Conservation (phyloP, 768 basidiomycete genomes). For the Boletus bicolor region DNA sequence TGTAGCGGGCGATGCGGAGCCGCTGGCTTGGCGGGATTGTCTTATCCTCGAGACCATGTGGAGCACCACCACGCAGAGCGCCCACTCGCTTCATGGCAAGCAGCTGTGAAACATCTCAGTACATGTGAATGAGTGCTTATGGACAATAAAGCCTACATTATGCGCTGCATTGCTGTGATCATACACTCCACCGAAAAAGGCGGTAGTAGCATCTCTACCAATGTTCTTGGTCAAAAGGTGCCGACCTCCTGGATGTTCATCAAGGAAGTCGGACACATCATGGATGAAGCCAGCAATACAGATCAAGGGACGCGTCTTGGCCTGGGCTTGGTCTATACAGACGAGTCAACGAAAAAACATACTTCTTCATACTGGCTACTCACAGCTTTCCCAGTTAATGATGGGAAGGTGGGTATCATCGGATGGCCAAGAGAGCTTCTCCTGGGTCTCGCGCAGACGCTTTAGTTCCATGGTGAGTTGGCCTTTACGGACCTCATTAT, state of each 20-base stretch:
- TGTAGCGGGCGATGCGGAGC: conserved; percentile 65
- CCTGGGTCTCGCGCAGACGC: conserved; percentile 75
- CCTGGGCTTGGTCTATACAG: conserved; percentile 68
- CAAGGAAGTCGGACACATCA: conserved; percentile 78
- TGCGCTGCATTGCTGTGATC: conserved; percentile 88
- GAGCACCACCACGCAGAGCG: conserved; percentile 48
- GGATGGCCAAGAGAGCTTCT: conserved; percentile 75
- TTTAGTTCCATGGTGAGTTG: conserved; percentile 94
- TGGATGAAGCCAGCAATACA: conserved; percentile 93
- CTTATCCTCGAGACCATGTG: conserved; percentile 58
- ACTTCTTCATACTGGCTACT: conserved; percentile 21
- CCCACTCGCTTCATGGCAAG: conserved; percentile 56
- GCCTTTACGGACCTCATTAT: conserved; percentile 79
- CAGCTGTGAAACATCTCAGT: conserved; percentile 13
- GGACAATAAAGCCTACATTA: conserved; percentile 48
- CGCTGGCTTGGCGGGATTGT: conserved; percentile 70
- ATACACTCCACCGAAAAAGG: conserved; percentile 92
- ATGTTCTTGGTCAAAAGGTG: conserved; percentile 81
- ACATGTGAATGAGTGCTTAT: background rate
- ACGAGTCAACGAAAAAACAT: background rate
- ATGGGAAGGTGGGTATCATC: conserved; percentile 74
- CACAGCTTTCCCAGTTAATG: conserved; percentile 84
- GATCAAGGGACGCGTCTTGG: conserved; percentile 74
- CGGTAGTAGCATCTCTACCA: conserved; percentile 88
- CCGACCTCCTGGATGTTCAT: conserved; percentile 90